These are phyloP conservation scores for Candida broadrunensis DNA, from an alignment of 805 yeast genomes.

Conservation along the genomic window DNA sequence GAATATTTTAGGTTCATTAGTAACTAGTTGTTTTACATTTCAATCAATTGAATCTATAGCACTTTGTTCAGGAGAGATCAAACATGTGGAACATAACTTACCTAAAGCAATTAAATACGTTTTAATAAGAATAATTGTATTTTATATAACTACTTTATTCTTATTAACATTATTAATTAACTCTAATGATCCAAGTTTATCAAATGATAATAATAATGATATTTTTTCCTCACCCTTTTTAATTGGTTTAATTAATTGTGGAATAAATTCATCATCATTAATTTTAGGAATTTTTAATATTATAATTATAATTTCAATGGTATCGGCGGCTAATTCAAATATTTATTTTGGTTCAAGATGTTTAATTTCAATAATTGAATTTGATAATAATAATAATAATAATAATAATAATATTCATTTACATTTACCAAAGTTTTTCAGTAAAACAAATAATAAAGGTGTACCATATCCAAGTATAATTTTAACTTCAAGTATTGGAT, in stretches of 20 bases:
- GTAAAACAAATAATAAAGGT: slow-evolving; percentile 6
- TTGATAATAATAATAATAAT: background rate
- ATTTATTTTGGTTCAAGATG: slow-evolving; percentile 24
- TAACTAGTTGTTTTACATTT: slow-evolving; percentile 63
- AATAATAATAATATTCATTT: no score
- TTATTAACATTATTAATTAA: slow-evolving; percentile 67
- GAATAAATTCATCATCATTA: slow-evolving; percentile 7
- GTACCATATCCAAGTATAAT: slow-evolving; percentile 19
- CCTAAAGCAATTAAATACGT: slow-evolving; percentile 59
- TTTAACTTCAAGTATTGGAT: slow-evolving; percentile 17
- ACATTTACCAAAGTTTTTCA: slow-evolving; percentile 3
- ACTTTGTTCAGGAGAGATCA: slow-evolving; percentile 65
- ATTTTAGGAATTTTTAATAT: slow-evolving; percentile 16
- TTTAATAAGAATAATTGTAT: slow-evolving; percentile 55
- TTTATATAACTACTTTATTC: slow-evolving; percentile 58
- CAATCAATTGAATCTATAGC: slow-evolving; percentile 75
- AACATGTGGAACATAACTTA: slow-evolving; percentile 9
- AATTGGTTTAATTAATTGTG: slow-evolving; percentile 16
- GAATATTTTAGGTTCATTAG: slow-evolving; percentile 3
- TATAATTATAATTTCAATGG: slow-evolving; percentile 17
- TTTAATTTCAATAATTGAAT: slow-evolving; percentile 14
- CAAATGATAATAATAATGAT: slow-evolving; percentile 5
- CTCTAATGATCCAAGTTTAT: slow-evolving; percentile 22
- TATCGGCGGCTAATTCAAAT: slow-evolving; percentile 28
- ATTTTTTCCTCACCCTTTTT: slow-evolving; percentile 21